Evolutionary conservation across 176 grass and related monocot genomes (phyloP), one percentile per base, ranked within the genome.

Genomic region (Panicum miliaceum): DNA sequence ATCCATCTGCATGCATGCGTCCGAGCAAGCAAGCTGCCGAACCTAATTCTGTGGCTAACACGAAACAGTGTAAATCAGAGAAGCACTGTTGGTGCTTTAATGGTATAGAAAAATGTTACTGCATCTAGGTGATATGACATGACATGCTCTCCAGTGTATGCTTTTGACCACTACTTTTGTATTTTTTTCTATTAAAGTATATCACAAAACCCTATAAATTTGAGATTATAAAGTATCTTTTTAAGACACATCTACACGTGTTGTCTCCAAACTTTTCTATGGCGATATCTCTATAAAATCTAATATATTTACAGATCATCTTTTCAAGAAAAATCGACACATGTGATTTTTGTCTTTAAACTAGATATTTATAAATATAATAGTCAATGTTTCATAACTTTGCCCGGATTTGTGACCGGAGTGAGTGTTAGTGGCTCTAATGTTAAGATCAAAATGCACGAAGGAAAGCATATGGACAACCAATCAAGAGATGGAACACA

Each of bases 401-500:
- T 58, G 56, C 19, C 16, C 19, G 52, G 52, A 53, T 56, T 56
- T 56, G 19, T 56, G 1, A 56, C 7, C 51, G 53, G 53, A 38
- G 32, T 6, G 2, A n/a, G 40, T 43, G 67, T 58, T 77, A 62
- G 23, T 16, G 41, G 16, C 20, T 48, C 0, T 12, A 72, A 62
- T 48, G 68, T 14, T 79, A 43, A 73, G 23, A 72, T 72, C 23
- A 51, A 12, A 71, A 48, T 90, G 60, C 59, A 72, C 78, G 16
- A 61, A 65, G 4, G 37, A 70, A 63, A 78, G 25, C 45, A 80
- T 53, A 74, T 38, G 47, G 50, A 59, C 71, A 88, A 46, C 67
- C 36, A 85, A 75, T 41, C 6, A 53, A 69, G 56, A 83, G 69
- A 86, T 83, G 63, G 51, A 83, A 53, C 50, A 93, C 91, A 53